Evolutionary conservation across 2,329 filamentous ascomycete genomes (phyloP).

Genomic region (Hortaea werneckii): DNA sequence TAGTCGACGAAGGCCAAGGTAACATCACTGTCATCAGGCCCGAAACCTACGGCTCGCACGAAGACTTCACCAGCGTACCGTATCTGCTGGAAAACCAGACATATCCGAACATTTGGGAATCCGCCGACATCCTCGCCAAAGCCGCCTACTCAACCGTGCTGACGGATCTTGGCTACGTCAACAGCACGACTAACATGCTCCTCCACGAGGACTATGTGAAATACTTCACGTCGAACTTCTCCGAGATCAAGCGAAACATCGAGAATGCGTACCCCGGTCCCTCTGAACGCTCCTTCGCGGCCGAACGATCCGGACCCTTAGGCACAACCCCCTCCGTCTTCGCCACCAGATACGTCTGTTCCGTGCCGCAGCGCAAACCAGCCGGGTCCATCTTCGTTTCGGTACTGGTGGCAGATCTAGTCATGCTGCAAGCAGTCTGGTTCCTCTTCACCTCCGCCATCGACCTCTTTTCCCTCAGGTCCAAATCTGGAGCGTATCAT

Average conservation of each 20-base stretch:
- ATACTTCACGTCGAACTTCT: conserved; percentile 11
- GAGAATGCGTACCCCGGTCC: conserved; percentile 5
- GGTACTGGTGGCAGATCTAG: conserved; percentile 11
- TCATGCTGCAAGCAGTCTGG: conserved; percentile 12
- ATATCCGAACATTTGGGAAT: conserved; percentile 8
- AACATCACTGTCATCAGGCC: conserved; percentile 3
- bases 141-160: conserved; percentile 8
- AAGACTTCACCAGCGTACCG: conserved; percentile 1
- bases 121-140: conserved; percentile 9
- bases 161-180: conserved; percentile 8
- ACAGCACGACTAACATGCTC: conserved; percentile 6
- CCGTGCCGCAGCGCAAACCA: conserved; percentile 10
- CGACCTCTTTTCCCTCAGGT: not conserved
- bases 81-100: not conserved
- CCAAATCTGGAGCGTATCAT: not conserved
- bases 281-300: not conserved
- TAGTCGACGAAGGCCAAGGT: conserved; percentile 4
- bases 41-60: conserved; percentile 1
- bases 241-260: conserved; percentile 1
- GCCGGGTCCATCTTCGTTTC: conserved; percentile 8
- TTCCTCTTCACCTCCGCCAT: conserved; percentile 3
- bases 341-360: conserved; percentile 9
- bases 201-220: conserved; percentile 1
- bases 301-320: conserved; percentile 2
- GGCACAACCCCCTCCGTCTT: conserved; percentile 7